Base-by-base conservation (phyloP, 1,284 basidiomycete genomes). In the Cerrena zonata region DNA sequence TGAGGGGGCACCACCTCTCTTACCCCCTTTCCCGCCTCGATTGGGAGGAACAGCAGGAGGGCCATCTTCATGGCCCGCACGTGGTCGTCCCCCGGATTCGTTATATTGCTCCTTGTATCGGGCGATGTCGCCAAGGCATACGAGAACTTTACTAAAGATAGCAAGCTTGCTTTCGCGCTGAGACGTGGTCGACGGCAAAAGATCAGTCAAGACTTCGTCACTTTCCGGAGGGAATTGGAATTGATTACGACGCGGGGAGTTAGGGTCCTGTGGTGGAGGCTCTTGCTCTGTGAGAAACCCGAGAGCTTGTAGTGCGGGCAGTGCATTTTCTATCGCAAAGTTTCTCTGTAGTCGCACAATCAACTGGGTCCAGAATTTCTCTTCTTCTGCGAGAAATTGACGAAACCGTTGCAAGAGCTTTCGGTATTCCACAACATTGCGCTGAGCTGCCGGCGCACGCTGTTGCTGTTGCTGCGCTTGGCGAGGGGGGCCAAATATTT, bases 121-220 rank as follows among this genome's bases (percentile, higher is more conserved):
- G 55, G 91, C 90, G 42, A 99, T 83, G 65, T 99, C 95, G 15
- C 95, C 95, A 19, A 96, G 79, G 66, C 87, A 97, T 25, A 97
- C 86, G 46, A 98, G 74, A 2, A 87, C 84, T 69, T 94, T 96
- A 71, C 88, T 89, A 39, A 95, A 72, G 40, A 91, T 84, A 13
- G 80, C 78, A 22, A 90, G 69, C 55, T 81, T 78, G 52, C 76
- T 76, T 51, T 79, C 78, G 46, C 76, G 77, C 62, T 88, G 80
- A 21, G 76, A 76, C 19, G 70, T 54, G n/a, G 72, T 74, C 34
- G 67, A 62, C 12, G 76, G 73, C 5, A 66, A 56, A 21, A 70
- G 67, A 13, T 71, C 64, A 13, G 73, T 71, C 4, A 54, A 51
- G 13, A 53, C 59, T 27, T 56, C 38, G 24, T 63, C 61, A 13